A percentile compares a stretch with the other conserved stretches of the same genome.
Conservation (phyloP, 2,329 filamentous ascomycete genomes). For the Aspergillus costaricaensis region DNA sequence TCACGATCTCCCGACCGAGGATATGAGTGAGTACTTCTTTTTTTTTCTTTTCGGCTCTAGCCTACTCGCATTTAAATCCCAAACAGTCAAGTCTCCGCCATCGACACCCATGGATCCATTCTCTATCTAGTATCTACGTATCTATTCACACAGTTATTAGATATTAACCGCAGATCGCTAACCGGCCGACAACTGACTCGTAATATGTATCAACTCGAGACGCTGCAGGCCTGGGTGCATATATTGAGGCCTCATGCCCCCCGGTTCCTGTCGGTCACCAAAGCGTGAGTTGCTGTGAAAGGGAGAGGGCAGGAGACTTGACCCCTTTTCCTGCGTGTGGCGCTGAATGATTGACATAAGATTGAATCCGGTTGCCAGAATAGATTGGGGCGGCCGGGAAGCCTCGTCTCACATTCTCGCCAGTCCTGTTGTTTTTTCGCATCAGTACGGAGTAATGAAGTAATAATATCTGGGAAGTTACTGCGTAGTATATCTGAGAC, state of each 20-base stretch:
- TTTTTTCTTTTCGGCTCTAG: background rate
- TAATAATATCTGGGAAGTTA: background rate
- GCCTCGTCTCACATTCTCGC: slow-evolving; percentile 17
- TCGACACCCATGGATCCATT: background rate
- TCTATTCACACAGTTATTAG: background rate
- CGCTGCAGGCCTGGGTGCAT: slow-evolving; percentile 1
- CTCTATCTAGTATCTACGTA: background rate
- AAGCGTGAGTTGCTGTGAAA: slow-evolving; percentile 2
- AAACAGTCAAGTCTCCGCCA: background rate
- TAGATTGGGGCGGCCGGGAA: slow-evolving; percentile 6
- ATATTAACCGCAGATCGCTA: background rate
- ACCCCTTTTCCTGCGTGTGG: slow-evolving; percentile 17
- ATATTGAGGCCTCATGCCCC: slow-evolving; percentile 3
- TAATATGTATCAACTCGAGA: background rate
- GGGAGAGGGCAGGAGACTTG: background rate
- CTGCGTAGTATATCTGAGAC: slow-evolving; percentile 8
- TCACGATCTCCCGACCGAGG: background rate
- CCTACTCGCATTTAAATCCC: no score
- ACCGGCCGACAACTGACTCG: background rate
- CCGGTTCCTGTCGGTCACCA: background rate
- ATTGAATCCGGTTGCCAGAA: slow-evolving; percentile 10
- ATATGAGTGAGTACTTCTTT: background rate
- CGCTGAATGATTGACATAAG: slow-evolving; percentile 20
- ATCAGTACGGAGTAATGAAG: background rate
- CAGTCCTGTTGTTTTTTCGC: background rate